Conservation (phyloP, 345 rosid genomes). For the Brassica cretica region DNA sequence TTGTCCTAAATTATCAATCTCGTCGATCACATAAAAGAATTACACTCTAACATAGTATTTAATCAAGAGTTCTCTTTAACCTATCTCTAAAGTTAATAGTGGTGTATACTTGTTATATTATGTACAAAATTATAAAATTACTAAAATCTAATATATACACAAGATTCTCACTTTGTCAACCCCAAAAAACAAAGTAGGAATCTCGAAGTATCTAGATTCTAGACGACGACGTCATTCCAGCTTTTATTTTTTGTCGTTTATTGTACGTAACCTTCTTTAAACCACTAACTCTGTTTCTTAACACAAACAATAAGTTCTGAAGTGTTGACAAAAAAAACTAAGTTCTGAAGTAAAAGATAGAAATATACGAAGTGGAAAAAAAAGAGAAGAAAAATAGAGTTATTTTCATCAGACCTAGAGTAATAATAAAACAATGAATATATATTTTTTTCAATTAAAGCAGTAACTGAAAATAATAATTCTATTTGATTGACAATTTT, state of each 20-base stretch:
- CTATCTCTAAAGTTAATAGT: neutral
- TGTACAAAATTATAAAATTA: neutral
- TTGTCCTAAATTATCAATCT: slow-evolving; percentile 9
- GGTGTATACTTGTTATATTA: neutral
- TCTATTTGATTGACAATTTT: neutral
- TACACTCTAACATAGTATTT: neutral
- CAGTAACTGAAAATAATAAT: neutral
- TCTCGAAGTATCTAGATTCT: slow-evolving; percentile 4
- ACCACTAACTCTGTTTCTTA: neutral
- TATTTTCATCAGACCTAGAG: neutral
- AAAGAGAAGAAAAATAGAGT: neutral
- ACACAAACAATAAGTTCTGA: neutral
- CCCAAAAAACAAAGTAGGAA: slow-evolving; percentile 32
- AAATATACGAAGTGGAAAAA: neutral
- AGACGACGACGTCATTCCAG: slow-evolving; percentile 29
- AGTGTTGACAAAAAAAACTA: too few species aligned
- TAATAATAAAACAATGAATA: too few species aligned
- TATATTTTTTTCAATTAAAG: neutral
- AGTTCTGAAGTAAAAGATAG: neutral
- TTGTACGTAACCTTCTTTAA: slow-evolving; percentile 21
- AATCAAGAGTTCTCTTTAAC: neutral
- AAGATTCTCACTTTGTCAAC: slow-evolving; percentile 36
- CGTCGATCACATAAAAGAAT: neutral
- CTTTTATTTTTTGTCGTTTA: slow-evolving; percentile 4
- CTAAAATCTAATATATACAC: slow-evolving; percentile 2